phyloP scores from a whole-genome alignment of 805 yeast genomes.

The Saturnispora sanitii region DNA sequence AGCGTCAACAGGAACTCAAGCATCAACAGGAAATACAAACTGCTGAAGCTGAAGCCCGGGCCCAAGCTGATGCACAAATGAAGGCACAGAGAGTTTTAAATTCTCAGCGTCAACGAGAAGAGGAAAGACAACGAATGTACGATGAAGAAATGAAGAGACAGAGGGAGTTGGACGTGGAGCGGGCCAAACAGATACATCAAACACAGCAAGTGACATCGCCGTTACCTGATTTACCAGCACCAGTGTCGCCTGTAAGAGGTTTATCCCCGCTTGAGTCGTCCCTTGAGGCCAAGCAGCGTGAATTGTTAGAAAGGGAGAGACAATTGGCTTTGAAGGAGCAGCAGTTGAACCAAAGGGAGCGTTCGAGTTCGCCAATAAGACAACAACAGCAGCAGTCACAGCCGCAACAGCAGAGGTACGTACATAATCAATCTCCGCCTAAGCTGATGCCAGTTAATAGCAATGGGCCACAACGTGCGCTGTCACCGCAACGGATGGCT shows the following conservation, averaged over 20 bases:
- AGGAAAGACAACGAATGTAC: background rate
- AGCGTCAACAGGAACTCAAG: background rate
- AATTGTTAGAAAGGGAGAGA: slow-evolving; percentile 1
- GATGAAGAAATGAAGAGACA: background rate
- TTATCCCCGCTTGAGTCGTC: too few relatives aligned
- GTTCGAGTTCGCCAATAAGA: background rate
- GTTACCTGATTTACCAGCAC: too few relatives aligned
- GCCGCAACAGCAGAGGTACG: background rate
- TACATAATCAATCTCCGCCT: background rate
- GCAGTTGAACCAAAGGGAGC: slow-evolving; percentile 1
- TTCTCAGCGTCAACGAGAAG: too few relatives aligned
- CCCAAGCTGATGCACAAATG: too few relatives aligned
- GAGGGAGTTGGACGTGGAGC: background rate
- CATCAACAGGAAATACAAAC: background rate
- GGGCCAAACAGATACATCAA: background rate
- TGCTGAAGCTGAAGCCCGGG: too few relatives aligned
- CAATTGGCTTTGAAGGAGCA: slow-evolving; percentile 5
- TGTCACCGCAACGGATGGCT: background rate
- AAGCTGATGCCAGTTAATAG: background rate
- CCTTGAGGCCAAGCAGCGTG: slow-evolving; percentile 2
- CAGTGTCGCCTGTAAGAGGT: too few relatives aligned
- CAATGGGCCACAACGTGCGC: background rate
- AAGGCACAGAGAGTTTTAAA: too few relatives aligned
- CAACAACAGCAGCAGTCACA: background rate
- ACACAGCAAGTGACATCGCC: too few relatives aligned